Conservation (phyloP, 2,329 filamentous ascomycete genomes). For the Huntiella moniliformis region DNA sequence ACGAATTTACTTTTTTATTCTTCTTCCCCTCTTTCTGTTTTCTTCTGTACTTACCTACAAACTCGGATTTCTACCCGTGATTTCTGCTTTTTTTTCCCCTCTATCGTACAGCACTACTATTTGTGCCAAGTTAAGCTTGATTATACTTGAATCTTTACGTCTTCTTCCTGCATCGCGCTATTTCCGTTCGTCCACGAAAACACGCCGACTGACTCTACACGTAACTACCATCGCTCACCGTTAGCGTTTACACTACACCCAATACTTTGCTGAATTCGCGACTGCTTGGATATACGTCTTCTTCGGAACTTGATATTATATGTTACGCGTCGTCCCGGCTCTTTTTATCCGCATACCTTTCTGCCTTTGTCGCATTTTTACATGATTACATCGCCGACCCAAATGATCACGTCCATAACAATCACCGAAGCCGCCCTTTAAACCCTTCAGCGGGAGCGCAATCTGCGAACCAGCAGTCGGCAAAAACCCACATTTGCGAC, state of each 20-base stretch:
- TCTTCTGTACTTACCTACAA: background rate
- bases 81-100: background rate
- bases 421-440: slow-evolving; percentile 48
- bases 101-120: background rate
- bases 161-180: background rate
- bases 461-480: slow-evolving; percentile 34
- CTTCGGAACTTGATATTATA: too few relatives aligned
- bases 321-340: too few relatives aligned
- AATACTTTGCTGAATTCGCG: slow-evolving; percentile 16
- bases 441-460: slow-evolving; percentile 44
- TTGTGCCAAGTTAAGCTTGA: background rate
- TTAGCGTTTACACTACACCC: too few relatives aligned
- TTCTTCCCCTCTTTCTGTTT: background rate
- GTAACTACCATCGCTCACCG: too few relatives aligned
- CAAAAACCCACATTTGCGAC: slow-evolving; percentile 16
- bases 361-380: too few relatives aligned
- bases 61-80: background rate
- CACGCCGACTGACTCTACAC: too few relatives aligned
- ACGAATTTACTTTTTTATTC: background rate
- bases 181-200: background rate
- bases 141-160: background rate
- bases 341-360: too few relatives aligned
- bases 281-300: too few relatives aligned
- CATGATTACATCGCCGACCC: slow-evolving; percentile 12
- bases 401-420: slow-evolving; percentile 35